Evolutionary conservation across 1,284 basidiomycete genomes (phyloP).

Genomic region (Microbotryum saponariae): DNA sequence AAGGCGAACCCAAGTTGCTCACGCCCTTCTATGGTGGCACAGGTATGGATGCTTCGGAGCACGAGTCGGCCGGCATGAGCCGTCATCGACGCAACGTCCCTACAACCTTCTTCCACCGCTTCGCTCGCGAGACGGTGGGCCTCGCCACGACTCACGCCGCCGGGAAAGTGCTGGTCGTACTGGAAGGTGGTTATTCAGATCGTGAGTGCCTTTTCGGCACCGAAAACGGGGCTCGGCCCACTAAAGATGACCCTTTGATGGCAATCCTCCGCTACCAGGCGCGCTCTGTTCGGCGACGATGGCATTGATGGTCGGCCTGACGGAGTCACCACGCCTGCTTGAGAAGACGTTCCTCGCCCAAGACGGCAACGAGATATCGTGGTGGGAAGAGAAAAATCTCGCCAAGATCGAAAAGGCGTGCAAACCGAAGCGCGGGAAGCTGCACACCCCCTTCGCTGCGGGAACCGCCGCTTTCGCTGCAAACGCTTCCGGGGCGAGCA

Average conservation of each 20-base stretch:
- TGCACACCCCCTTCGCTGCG: not conserved
- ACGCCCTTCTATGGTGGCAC: conserved; percentile 37
- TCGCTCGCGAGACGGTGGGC: conserved; percentile 61
- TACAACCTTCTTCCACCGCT: conserved; percentile 73
- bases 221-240: conserved; percentile 3
- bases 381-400: conserved; percentile 16
- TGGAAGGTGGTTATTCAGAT: conserved; percentile 94
- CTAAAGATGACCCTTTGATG: too few species aligned
- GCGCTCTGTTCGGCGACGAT: conserved; percentile 72
- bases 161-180: conserved; percentile 72
- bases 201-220: conserved; percentile 38
- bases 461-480: not conserved
- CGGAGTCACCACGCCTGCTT: not conserved
- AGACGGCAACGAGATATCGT: not conserved
- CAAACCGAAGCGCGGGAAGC: conserved; percentile 4
- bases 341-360: not conserved
- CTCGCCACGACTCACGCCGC: conserved; percentile 61
- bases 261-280: too few species aligned
- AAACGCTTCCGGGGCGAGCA: not conserved
- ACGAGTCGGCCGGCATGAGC: conserved; percentile 87
- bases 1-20: conserved; percentile 46
- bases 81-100: conserved; percentile 87
- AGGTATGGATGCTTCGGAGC: conserved; percentile 89
- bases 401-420: conserved; percentile 25
- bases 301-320: conserved; percentile 65